These are phyloP conservation scores for Psilocybe azurescens DNA, from an alignment of 768 basidiomycete genomes.

Conservation along the genomic window DNA sequence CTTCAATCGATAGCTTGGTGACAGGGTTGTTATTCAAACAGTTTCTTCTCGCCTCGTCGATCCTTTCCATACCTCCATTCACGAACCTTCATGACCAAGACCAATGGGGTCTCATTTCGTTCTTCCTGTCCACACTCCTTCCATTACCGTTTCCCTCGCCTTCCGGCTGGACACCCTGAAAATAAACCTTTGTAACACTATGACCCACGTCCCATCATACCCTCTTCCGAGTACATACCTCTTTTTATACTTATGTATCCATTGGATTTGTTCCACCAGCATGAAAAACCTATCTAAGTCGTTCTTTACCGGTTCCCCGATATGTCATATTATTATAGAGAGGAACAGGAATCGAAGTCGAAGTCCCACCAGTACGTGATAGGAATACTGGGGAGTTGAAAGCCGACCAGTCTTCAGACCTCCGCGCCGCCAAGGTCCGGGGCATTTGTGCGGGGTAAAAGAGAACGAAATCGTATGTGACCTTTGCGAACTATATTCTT, in stretches of 20 bases:
- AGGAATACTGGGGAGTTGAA: background rate
- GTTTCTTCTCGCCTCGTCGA: background rate
- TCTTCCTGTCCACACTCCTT: background rate
- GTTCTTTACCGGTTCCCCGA: background rate
- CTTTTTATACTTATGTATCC: constrained; percentile 18
- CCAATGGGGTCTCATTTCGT: background rate
- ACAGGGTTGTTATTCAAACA: background rate
- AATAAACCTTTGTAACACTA: constrained; percentile 2
- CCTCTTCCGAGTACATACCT: constrained; percentile 14
- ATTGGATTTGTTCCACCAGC: background rate
- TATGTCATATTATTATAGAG: constrained; percentile 5
- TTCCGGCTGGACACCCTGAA: background rate
- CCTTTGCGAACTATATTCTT: constrained; percentile 8
- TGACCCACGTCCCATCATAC: constrained; percentile 10
- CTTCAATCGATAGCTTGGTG: constrained; percentile 38
- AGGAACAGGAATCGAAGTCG: constrained; percentile 7
- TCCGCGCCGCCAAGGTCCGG: constrained; percentile 6
- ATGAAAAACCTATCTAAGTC: background rate
- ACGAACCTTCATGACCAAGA: constrained; percentile 13
- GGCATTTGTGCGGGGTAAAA: constrained; percentile 14
- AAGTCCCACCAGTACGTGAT: background rate
- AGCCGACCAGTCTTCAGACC: background rate
- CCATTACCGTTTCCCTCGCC: background rate
- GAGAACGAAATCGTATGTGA: background rate
- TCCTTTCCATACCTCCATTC: background rate